A percentile compares a stretch with the other conserved stretches of the same genome.
Evolutionary conservation across 2,329 filamentous ascomycete genomes (phyloP).

Genomic region (Acarospora socialis): DNA sequence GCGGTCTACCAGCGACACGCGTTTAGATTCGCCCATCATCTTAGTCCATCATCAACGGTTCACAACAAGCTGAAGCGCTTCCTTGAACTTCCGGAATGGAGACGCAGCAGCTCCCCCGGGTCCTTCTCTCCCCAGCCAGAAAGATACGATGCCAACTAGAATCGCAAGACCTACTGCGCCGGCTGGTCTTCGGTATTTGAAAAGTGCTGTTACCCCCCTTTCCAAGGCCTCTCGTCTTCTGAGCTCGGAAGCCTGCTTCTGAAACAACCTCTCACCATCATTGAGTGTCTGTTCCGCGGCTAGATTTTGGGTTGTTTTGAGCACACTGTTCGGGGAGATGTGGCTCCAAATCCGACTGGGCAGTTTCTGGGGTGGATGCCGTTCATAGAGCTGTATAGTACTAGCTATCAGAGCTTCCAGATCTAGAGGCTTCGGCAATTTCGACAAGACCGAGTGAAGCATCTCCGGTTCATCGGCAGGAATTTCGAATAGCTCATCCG

Average conservation of each 20-base stretch:
- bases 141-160: constrained; percentile 51
- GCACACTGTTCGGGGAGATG: constrained; percentile 62
- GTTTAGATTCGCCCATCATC: too few species aligned
- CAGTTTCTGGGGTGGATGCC: constrained; percentile 58
- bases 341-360: constrained; percentile 49
- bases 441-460: constrained; percentile 75
- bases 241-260: constrained; percentile 59
- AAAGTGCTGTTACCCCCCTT: constrained; percentile 37
- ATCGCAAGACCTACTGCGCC: constrained; percentile 50
- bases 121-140: constrained; percentile 45
- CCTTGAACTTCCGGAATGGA: constrained; percentile 19
- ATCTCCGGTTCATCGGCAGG: constrained; percentile 76
- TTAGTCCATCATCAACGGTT: too few species aligned
- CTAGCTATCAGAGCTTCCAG: constrained; percentile 61
- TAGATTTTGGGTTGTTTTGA: constrained; percentile 63
- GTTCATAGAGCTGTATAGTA: constrained; percentile 48
- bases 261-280: constrained; percentile 55
- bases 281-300: constrained; percentile 50
- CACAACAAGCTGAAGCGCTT: too few species aligned
- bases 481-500: constrained; percentile 74
- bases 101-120: constrained; percentile 23
- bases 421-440: constrained; percentile 67
- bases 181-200: constrained; percentile 52
- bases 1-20: too few species aligned
- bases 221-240: constrained; percentile 46